Conservation (phyloP, 2,329 filamentous ascomycete genomes). For the Scopulariopsis brevicaulis region DNA sequence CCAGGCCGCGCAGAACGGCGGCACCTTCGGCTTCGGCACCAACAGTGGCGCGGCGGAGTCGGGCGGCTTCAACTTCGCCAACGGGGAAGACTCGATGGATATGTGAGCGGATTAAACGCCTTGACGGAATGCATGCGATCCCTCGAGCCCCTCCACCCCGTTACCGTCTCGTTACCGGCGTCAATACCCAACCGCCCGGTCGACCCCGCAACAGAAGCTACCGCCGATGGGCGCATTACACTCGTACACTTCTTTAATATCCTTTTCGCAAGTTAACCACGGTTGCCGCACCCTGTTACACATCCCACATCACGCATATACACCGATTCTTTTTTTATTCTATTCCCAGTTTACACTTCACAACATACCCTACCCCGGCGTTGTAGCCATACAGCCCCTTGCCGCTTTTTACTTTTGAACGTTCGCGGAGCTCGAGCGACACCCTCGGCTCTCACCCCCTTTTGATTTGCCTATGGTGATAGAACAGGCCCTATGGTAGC, state of each 20-base stretch:
- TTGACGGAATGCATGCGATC: slow-evolving; percentile 5
- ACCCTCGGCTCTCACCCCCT: background rate
- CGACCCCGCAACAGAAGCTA: background rate
- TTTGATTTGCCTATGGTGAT: slow-evolving; percentile 12
- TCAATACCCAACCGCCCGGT: background rate
- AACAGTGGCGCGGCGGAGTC: slow-evolving; percentile 41
- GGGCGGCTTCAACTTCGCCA: slow-evolving; percentile 90
- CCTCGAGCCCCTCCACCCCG: background rate
- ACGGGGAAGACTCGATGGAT: slow-evolving; percentile 53
- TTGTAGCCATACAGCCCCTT: background rate
- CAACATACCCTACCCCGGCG: background rate
- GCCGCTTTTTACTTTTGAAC: background rate
- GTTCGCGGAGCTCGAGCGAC: background rate
- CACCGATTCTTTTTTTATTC: background rate
- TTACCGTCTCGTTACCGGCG: background rate
- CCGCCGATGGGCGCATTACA: background rate
- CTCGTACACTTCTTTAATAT: background rate
- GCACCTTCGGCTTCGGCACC: slow-evolving; percentile 70
- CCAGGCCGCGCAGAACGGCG: slow-evolving; percentile 59
- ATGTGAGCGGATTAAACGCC: slow-evolving; percentile 32
- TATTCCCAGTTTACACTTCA: slow-evolving; percentile 15
- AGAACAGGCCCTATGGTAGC: slow-evolving; percentile 44
- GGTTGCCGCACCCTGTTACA: slow-evolving; percentile 14
- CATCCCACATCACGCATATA: background rate
- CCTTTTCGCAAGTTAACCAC: background rate